A percentile compares a stretch with the other conserved stretches of the same genome.
These are phyloP conservation scores for Umbelopsis sp. DNA, from an alignment of 371 early-diverging fungal species.

Conservation along the genomic window DNA sequence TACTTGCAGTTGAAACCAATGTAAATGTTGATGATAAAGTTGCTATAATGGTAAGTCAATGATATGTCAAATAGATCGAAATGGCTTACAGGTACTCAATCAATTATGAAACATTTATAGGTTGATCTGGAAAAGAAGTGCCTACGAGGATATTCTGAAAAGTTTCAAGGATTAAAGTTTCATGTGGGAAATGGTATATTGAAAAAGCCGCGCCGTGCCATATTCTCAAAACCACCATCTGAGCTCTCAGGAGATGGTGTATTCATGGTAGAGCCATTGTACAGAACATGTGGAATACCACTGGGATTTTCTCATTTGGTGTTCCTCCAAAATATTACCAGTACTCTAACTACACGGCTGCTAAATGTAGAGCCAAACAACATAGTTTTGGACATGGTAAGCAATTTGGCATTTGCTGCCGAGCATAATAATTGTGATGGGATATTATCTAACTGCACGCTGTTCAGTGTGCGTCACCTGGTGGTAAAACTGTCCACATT, in stretches of 20 bases:
- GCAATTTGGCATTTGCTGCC: background rate
- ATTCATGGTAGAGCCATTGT: conserved; percentile 20
- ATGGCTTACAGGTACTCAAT: background rate
- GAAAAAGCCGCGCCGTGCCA: background rate
- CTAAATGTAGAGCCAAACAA: background rate
- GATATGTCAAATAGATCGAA: background rate
- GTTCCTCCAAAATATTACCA: conserved; percentile 22
- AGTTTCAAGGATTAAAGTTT: background rate
- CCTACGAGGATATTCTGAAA: conserved; percentile 15
- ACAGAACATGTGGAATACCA: conserved; percentile 16
- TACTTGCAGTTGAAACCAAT: conserved; percentile 3
- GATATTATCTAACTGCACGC: too few species aligned
- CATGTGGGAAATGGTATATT: conserved; percentile 19
- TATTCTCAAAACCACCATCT: conserved; percentile 11
- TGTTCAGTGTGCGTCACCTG: conserved; percentile 21
- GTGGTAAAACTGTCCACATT: conserved; percentile 23
- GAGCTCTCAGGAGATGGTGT: conserved; percentile 23
- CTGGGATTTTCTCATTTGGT: background rate
- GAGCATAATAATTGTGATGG: background rate
- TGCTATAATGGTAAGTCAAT: background rate
- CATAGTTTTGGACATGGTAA: conserved; percentile 3
- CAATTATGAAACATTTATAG: background rate
- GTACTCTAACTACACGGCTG: conserved; percentile 15
- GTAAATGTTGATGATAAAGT: conserved; percentile 20
- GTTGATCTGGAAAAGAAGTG: conserved; percentile 22